These are phyloP conservation scores for Tolypocladium endophyticum DNA, from an alignment of 2,329 filamentous ascomycete genomes.

Conservation along the genomic window DNA sequence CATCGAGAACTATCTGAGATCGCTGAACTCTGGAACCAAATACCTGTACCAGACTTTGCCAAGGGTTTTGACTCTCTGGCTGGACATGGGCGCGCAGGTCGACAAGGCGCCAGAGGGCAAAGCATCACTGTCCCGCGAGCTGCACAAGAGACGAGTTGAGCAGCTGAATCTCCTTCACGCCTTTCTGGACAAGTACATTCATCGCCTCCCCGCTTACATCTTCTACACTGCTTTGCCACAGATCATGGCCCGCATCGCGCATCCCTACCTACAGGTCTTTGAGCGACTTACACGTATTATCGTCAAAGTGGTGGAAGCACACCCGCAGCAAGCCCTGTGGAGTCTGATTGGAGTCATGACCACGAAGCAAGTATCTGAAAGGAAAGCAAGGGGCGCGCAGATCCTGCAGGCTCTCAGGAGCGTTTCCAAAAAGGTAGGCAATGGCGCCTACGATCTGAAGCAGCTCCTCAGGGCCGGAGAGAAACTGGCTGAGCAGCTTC, in stretches of 20 bases:
- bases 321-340: conserved; percentile 90
- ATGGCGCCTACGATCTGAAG: conserved; percentile 49
- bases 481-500: conserved; percentile 70
- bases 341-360: conserved; percentile 79
- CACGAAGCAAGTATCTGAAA: conserved; percentile 59
- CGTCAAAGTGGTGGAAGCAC: conserved; percentile 70
- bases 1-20: conserved; percentile 86
- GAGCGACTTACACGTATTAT: conserved; percentile 70
- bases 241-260: conserved; percentile 90
- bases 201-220: conserved; percentile 61
- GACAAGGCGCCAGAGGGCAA: conserved; percentile 50
- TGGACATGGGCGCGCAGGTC: conserved; percentile 75
- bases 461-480: conserved; percentile 68
- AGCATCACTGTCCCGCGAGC: conserved; percentile 39
- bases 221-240: conserved; percentile 82
- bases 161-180: conserved; percentile 60
- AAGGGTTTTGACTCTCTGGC: conserved; percentile 84
- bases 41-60: conserved; percentile 94
- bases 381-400: conserved; percentile 41
- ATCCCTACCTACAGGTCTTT: conserved; percentile 70
- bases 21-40: conserved; percentile 80
- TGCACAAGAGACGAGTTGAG: conserved; percentile 46
- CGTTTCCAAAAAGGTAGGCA: conserved; percentile 40
- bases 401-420: conserved; percentile 40
- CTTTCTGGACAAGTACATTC: conserved; percentile 70